Conservation (phyloP, 139 green algal species). For the Eudorina sp. region DNA sequence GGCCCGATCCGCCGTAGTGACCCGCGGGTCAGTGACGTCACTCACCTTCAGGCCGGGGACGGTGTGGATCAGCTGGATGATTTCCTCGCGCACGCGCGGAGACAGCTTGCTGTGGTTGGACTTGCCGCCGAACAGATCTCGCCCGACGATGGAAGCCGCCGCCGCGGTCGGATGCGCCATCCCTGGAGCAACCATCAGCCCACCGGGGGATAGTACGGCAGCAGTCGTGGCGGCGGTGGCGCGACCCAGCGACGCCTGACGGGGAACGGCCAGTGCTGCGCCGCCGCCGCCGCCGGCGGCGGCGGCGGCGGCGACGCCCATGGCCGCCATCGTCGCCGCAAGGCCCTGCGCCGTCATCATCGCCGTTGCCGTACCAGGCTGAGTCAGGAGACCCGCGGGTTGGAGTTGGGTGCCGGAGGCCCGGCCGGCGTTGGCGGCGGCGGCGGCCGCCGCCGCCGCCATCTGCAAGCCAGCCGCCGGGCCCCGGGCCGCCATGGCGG, state of each 20-base stretch:
- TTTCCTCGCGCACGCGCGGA: constrained; percentile 49
- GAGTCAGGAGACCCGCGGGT: neutral
- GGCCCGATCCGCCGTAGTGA: too few species aligned
- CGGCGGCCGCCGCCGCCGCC: neutral
- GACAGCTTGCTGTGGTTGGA: constrained; percentile 24
- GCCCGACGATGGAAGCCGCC: neutral
- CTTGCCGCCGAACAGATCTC: constrained; percentile 27
- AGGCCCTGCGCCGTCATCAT: neutral
- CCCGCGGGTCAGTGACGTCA: neutral
- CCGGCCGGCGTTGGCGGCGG: neutral
- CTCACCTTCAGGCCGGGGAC: constrained; percentile 60
- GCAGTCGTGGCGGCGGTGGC: neutral
- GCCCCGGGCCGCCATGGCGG: constrained; percentile 22
- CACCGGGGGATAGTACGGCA: neutral
- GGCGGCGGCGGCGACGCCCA: neutral
- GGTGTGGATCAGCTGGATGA: constrained; percentile 40
- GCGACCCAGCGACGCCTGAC: neutral
- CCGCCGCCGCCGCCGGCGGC: neutral
- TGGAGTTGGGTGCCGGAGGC: neutral
- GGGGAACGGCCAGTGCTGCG: neutral
- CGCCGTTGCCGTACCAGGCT: neutral
- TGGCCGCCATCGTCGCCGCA: constrained; percentile 15
- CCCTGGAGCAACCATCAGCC: neutral
- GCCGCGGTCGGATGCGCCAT: neutral
- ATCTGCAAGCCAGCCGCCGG: neutral